Evolutionary conservation across 23 red algal genomes (phyloP).

Genomic region (Gracilaria gracilis): DNA sequence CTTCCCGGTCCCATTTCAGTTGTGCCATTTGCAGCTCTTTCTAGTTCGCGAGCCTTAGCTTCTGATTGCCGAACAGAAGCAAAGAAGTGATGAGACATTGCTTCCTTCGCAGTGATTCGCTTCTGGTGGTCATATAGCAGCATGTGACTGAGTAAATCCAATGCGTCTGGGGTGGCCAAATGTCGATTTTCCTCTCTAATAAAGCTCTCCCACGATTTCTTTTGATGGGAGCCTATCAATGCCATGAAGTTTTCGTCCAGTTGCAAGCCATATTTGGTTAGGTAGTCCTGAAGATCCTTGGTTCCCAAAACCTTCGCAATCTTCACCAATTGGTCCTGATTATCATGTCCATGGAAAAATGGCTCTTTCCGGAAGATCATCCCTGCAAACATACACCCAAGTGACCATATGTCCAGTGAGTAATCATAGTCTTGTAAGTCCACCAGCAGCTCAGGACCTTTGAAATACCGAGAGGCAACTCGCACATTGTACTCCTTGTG

Average conservation of each 20-base stretch:
- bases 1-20: slow-evolving; percentile 24
- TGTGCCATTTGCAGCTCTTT: slow-evolving; percentile 40
- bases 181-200: slow-evolving; percentile 87
- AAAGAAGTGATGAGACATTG: slow-evolving; percentile 97
- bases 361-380: slow-evolving; percentile 98
- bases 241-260: slow-evolving; percentile 67
- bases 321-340: slow-evolving; percentile 97
- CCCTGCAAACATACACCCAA: slow-evolving; percentile 99
- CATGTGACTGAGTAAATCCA: slow-evolving; percentile 95
- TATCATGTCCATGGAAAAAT: slow-evolving; percentile 97
- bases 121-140: slow-evolving; percentile 95
- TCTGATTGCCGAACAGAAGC: slow-evolving; percentile 69
- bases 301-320: slow-evolving; percentile 98
- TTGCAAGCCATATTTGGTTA: slow-evolving; percentile 84
- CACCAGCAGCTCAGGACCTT: slow-evolving; percentile 96
- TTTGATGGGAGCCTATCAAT: slow-evolving; percentile 78
- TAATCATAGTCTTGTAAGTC: slow-evolving; percentile 99
- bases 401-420: slow-evolving; percentile 98
- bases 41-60: not conserved
- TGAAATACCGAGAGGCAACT: slow-evolving; percentile 98
- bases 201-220: slow-evolving; percentile 88
- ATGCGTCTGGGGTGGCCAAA: slow-evolving; percentile 76
- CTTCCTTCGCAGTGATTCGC: slow-evolving; percentile 89
- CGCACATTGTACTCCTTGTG: slow-evolving; percentile 98
- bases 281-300: slow-evolving; percentile 84